A percentile compares a stretch with the other conserved stretches of the same genome.
Conservation (phyloP, 139 green algal species). For the Tetraselmis striata region DNA sequence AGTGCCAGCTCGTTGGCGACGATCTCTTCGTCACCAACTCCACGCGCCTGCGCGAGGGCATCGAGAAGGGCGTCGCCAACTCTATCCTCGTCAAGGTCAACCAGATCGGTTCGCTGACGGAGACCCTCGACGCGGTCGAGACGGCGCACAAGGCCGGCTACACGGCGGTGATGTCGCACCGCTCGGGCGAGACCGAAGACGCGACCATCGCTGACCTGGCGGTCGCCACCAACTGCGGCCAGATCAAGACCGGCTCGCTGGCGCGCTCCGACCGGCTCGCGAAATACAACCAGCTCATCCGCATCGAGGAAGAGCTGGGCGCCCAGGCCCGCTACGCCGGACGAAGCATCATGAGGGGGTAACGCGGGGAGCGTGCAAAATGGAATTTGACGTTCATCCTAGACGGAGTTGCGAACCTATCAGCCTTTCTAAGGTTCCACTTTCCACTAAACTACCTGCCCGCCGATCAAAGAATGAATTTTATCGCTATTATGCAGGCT, state of each 20-base stretch:
- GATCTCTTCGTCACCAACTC: conserved; percentile 98
- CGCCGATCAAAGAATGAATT: too few relatives aligned
- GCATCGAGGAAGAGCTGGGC: conserved; percentile 94
- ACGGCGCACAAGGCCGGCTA: conserved; percentile 91
- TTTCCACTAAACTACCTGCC: too few relatives aligned
- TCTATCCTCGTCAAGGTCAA: conserved; percentile 98
- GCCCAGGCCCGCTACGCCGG: conserved; percentile 68
- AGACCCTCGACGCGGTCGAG: conserved; percentile 90
- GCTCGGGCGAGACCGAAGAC: conserved; percentile 89
- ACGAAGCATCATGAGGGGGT: too few relatives aligned
- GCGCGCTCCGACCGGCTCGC: conserved; percentile 90
- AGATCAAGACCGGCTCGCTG: conserved; percentile 99
- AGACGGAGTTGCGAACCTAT: too few relatives aligned
- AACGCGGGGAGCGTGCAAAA: too few relatives aligned
- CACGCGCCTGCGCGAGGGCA: conserved; percentile 77
- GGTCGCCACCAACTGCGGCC: conserved; percentile 89
- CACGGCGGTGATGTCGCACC: conserved; percentile 94
- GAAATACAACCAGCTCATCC: conserved; percentile 99
- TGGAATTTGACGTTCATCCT: too few relatives aligned
- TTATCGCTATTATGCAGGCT: too few relatives aligned
- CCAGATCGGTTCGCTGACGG: conserved; percentile 94
- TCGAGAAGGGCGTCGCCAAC: conserved; percentile 91
- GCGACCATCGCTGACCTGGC: conserved; percentile 96
- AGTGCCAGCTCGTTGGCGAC: conserved; percentile 94
- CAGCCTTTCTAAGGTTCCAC: too few relatives aligned